Conservation (phyloP, 1,139 yeast species). For the Protomyces lactucae-debilis region DNA sequence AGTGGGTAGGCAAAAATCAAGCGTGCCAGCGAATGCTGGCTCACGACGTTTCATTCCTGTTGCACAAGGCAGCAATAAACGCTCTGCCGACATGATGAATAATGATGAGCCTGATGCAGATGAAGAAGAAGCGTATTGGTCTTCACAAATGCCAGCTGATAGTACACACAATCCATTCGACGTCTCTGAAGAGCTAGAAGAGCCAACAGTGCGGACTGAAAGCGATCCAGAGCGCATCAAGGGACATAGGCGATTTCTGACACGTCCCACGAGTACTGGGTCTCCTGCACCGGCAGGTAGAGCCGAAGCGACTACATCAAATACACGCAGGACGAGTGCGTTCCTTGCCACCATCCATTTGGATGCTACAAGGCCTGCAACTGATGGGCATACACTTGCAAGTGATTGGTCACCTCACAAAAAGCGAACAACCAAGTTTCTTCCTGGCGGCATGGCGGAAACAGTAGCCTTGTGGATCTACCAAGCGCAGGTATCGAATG, state of each 20-base stretch:
- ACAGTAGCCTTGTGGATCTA: slow-evolving; percentile 21
- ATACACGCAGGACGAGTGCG: not conserved
- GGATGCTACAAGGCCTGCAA: not conserved
- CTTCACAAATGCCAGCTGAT: not conserved
- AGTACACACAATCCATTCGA: slow-evolving; percentile 15
- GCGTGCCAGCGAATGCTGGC: not conserved
- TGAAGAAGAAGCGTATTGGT: not conserved
- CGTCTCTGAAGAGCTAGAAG: slow-evolving; percentile 24
- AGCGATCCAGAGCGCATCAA: not conserved
- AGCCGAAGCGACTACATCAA: not conserved
- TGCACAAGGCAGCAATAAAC: not conserved
- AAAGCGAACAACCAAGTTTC: slow-evolving; percentile 8
- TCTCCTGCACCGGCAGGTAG: not conserved
- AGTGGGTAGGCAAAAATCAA: not conserved
- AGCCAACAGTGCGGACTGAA: not conserved
- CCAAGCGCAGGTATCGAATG: not conserved
- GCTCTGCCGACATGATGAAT: not conserved
- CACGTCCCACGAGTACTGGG: not conserved
- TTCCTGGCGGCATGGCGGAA: slow-evolving; percentile 24
- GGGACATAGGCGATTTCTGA: slow-evolving; percentile 1
- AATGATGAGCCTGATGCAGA: not conserved
- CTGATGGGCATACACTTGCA: not conserved
- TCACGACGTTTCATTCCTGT: not conserved
- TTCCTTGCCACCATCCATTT: not conserved
- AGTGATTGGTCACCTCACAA: slow-evolving; percentile 20